Conservation (phyloP, 768 basidiomycete species). For the Mycena alexandri region DNA sequence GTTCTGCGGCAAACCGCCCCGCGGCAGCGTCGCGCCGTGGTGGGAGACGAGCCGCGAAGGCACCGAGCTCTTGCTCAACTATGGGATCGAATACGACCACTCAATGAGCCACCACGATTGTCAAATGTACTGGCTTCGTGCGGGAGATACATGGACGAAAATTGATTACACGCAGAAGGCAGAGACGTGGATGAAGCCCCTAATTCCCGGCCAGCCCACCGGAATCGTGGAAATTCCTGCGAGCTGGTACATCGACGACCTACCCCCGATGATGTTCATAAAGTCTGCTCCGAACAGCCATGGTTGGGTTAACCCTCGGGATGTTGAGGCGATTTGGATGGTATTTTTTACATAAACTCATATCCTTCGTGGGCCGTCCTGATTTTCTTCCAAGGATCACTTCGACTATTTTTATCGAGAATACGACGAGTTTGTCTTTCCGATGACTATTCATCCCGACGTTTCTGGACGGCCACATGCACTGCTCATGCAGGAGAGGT, state of each 20-base stretch:
- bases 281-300: slow-evolving; percentile 77
- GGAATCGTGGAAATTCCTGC: slow-evolving; percentile 72
- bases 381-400: slow-evolving; percentile 4
- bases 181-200: slow-evolving; percentile 80
- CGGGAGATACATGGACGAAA: slow-evolving; percentile 79
- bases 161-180: slow-evolving; percentile 74
- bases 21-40: slow-evolving; percentile 81
- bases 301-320: slow-evolving; percentile 75
- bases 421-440: slow-evolving; percentile 77
- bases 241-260: slow-evolving; percentile 83
- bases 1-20: slow-evolving; percentile 69
- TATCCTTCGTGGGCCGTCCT: neutral
- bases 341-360: slow-evolving; percentile 39
- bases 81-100: slow-evolving; percentile 81
- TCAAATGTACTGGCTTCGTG: slow-evolving; percentile 76
- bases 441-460: slow-evolving; percentile 85
- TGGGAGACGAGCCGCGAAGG: slow-evolving; percentile 84
- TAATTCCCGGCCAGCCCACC: slow-evolving; percentile 72
- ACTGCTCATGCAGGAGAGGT: slow-evolving; percentile 75
- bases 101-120: slow-evolving; percentile 54
- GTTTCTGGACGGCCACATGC: slow-evolving; percentile 76
- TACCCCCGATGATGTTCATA: slow-evolving; percentile 86
- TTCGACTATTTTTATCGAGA: slow-evolving; percentile 52
- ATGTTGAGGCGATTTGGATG: slow-evolving; percentile 82
- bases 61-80: slow-evolving; percentile 71